A percentile compares a stretch with the other conserved stretches of the same genome.
These are phyloP conservation scores for Tetracladium maxilliforme DNA, from an alignment of 2,329 filamentous ascomycete species.

Conservation along the genomic window DNA sequence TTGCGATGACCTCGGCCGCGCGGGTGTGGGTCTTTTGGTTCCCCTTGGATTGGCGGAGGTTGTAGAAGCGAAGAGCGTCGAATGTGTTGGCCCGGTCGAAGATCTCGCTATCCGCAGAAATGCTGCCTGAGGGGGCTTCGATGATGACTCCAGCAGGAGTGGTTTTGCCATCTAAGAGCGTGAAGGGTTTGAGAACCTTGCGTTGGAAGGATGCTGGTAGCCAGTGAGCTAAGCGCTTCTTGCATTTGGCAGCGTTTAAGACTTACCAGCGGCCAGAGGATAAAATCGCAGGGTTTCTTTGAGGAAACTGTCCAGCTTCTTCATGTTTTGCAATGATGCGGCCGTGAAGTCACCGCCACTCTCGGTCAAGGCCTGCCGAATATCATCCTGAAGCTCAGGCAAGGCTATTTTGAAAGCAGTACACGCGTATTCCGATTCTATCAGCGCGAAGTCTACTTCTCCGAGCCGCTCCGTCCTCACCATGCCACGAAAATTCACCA, in stretches of 20 bases:
- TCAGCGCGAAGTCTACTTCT: too few species aligned
- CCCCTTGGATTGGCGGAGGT: too few species aligned
- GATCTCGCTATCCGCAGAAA: conserved; percentile 8
- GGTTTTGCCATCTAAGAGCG: conserved; percentile 6
- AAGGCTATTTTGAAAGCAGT: too few species aligned
- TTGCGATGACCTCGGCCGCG: too few species aligned
- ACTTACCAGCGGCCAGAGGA: conserved; percentile 8
- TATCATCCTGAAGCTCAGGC: too few species aligned
- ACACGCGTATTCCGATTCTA: too few species aligned
- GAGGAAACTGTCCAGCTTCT: conserved; percentile 19
- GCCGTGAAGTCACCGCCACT: background rate
- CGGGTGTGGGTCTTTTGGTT: too few species aligned
- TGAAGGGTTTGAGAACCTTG: conserved; percentile 10
- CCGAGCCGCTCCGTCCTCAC: too few species aligned
- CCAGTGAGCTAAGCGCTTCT: background rate
- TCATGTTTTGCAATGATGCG: conserved; percentile 2
- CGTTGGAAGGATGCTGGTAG: too few species aligned
- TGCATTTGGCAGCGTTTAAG: background rate
- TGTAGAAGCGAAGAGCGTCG: background rate
- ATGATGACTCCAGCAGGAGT: conserved; percentile 6
- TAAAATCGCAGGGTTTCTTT: conserved; percentile 18
- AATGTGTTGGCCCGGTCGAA: too few species aligned
- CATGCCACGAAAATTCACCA: too few species aligned
- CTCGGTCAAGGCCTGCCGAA: too few species aligned
- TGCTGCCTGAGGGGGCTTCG: conserved; percentile 4